phyloP scores from a whole-genome alignment of 2,329 filamentous ascomycete genomes.

The Diplocarpon mali region DNA sequence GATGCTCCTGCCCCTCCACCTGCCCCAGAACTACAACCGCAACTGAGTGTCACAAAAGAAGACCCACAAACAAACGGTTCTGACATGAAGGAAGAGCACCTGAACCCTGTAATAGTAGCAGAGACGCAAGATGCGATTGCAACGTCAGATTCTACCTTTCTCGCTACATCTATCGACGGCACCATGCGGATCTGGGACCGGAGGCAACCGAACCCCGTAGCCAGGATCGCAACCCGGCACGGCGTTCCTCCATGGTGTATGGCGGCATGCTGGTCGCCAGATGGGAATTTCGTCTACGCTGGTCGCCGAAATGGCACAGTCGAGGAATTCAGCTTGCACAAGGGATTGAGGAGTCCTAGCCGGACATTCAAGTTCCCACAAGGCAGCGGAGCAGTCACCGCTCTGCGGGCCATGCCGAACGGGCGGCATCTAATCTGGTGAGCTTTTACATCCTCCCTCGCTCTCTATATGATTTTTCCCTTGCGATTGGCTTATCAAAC shows the following conservation, averaged over 20 bases:
- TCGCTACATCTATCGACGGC: conserved; percentile 81
- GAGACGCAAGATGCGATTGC: conserved; percentile 42
- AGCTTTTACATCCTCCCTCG: conserved; percentile 17
- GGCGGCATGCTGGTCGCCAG: conserved; percentile 90
- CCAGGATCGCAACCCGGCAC: conserved; percentile 62
- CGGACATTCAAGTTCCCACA: conserved; percentile 78
- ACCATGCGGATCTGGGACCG: conserved; percentile 89
- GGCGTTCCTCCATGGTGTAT: conserved; percentile 93
- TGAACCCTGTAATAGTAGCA: conserved; percentile 16
- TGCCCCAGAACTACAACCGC: conserved; percentile 18
- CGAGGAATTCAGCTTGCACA: conserved; percentile 85
- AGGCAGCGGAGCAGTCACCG: conserved; percentile 82
- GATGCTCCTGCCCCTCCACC: conserved; percentile 13
- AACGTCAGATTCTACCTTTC: conserved; percentile 67
- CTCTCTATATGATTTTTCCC: too few species aligned
- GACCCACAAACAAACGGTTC: conserved; percentile 10
- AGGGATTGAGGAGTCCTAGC: conserved; percentile 62
- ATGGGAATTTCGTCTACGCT: conserved; percentile 91
- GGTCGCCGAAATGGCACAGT: conserved; percentile 84
- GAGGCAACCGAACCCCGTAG: conserved; percentile 63
- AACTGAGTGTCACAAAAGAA: conserved; percentile 8
- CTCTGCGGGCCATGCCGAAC: conserved; percentile 83
- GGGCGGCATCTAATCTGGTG: conserved; percentile 82
- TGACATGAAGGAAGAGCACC: conserved; percentile 7
- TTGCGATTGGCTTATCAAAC: conserved; percentile 10